Conservation (phyloP, 169 alveolate species). For the Eimeria falciformis region DNA sequence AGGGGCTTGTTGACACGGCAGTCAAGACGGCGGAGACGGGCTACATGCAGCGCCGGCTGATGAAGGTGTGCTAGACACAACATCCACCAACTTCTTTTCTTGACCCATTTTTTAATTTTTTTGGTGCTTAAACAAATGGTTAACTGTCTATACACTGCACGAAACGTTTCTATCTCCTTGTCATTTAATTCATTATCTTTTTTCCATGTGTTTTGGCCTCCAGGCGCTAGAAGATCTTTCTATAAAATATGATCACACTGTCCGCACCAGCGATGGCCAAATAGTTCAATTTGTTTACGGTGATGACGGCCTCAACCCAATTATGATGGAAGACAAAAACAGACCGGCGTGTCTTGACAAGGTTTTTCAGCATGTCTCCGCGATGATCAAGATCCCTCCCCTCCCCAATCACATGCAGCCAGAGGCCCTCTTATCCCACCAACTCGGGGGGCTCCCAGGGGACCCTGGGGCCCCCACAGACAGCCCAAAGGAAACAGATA, state of each 20-base stretch:
- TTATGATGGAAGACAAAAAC: conserved; percentile 89
- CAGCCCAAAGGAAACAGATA: background rate
- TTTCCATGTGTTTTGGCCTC: background rate
- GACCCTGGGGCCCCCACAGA: background rate
- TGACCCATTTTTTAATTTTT: background rate
- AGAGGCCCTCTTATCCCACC: background rate
- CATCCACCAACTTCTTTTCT: background rate
- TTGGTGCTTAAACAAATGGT: background rate
- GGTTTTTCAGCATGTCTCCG: conserved; percentile 80
- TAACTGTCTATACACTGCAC: background rate
- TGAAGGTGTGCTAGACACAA: conserved; percentile 85
- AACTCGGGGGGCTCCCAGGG: background rate
- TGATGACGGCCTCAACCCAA: conserved; percentile 97
- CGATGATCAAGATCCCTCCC: conserved; percentile 23
- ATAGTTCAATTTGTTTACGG: conserved; percentile 98
- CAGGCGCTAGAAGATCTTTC: conserved; percentile 97
- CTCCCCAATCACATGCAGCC: conserved; percentile 27
- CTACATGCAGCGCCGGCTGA: conserved; percentile 98
- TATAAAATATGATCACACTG: conserved; percentile 96
- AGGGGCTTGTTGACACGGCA: conserved; percentile 99
- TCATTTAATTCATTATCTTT: no score
- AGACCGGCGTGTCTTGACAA: conserved; percentile 86
- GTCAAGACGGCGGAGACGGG: conserved; percentile 99
- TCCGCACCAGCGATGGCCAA: conserved; percentile 96
- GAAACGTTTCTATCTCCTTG: background rate